Percentiles rank a stretch among this genome's conserved stretches.
These are phyloP conservation scores for Rhizopogon parksii DNA, from an alignment of 1,284 basidiomycete genomes.

Conservation along the genomic window DNA sequence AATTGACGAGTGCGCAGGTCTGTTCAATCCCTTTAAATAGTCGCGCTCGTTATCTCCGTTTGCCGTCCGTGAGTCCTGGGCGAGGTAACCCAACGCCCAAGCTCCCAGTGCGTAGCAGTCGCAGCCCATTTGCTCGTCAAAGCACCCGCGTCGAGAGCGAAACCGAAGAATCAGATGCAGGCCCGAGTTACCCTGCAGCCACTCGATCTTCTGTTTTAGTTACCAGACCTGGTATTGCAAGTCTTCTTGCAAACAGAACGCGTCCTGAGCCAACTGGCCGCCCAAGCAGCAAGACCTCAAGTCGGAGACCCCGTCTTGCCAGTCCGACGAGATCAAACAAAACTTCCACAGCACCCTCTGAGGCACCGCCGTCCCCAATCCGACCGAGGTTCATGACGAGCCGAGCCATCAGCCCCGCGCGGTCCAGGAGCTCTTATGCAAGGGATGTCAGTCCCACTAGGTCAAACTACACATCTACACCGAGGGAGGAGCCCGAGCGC, in stretches of 20 bases:
- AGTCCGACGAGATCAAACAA: slow-evolving; percentile 35
- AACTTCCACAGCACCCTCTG: slow-evolving; percentile 22
- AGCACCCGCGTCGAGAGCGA: slow-evolving; percentile 25
- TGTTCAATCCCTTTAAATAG: slow-evolving; percentile 26
- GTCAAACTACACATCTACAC: slow-evolving; percentile 19
- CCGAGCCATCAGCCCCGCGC: slow-evolving; percentile 25
- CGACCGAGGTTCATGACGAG: slow-evolving; percentile 20
- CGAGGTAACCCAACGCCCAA: slow-evolving; percentile 19
- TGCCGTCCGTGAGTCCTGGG: slow-evolving; percentile 43
- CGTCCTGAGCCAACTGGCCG: slow-evolving; percentile 25
- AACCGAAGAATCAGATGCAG: slow-evolving; percentile 23
- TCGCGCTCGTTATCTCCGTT: slow-evolving; percentile 62
- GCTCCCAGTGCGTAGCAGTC: slow-evolving; percentile 17
- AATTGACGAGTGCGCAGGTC: slow-evolving; percentile 5
- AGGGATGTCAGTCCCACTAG: slow-evolving; percentile 28
- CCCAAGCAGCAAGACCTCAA: slow-evolving; percentile 24
- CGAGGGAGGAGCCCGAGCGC: slow-evolving; percentile 32
- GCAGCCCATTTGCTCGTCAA: slow-evolving; percentile 27
- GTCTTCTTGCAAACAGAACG: slow-evolving; percentile 34
- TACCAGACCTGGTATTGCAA: slow-evolving; percentile 31
- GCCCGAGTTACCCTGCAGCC: slow-evolving; percentile 21
- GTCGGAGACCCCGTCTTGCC: slow-evolving; percentile 27
- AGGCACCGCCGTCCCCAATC: slow-evolving; percentile 26
- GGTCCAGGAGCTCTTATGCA: slow-evolving; percentile 22
- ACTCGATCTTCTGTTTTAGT: slow-evolving; percentile 19